These are phyloP conservation scores for Phytophthora multivora DNA, from an alignment of 352 stramenopile species.

Conservation along the genomic window DNA sequence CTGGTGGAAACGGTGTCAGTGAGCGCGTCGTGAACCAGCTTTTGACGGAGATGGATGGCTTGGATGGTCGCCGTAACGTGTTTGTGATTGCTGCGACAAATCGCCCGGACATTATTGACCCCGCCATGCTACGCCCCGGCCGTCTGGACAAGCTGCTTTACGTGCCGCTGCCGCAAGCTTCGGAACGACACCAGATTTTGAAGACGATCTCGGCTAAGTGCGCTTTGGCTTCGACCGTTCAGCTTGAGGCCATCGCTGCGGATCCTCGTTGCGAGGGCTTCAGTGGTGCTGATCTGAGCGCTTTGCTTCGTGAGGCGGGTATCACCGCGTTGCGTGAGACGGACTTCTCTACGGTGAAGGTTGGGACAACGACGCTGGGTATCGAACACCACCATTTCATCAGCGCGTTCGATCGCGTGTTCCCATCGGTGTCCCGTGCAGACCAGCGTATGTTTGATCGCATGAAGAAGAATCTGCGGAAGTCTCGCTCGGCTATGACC, in stretches of 20 bases:
- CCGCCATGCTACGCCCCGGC: conserved; percentile 98
- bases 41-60: conserved; percentile 99
- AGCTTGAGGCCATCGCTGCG: conserved; percentile 91
- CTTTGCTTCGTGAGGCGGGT: conserved; percentile 96
- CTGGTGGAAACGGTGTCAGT: conserved; percentile 89
- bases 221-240: conserved; percentile 64
- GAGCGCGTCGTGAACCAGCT: conserved; percentile 98
- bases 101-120: conserved; percentile 98
- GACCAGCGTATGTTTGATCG: conserved; percentile 89
- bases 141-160: conserved; percentile 99
- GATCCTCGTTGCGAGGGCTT: conserved; percentile 94
- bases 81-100: conserved; percentile 84
- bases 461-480: conserved; percentile 90
- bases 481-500: conserved; percentile 42
- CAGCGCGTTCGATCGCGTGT: conserved; percentile 78
- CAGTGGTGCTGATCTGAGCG: conserved; percentile 97
- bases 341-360: conserved; percentile 43
- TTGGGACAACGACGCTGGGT: conserved; percentile 39
- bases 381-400: conserved; percentile 78
- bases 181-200: conserved; percentile 90
- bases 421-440: conserved; percentile 82
- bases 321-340: conserved; percentile 92
- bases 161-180: conserved; percentile 93
- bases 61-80: conserved; percentile 73
- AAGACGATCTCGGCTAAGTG: conserved; percentile 87